Base-by-base conservation (phyloP, 257 asterid species). In the Nicotiana paniculata region DNA sequence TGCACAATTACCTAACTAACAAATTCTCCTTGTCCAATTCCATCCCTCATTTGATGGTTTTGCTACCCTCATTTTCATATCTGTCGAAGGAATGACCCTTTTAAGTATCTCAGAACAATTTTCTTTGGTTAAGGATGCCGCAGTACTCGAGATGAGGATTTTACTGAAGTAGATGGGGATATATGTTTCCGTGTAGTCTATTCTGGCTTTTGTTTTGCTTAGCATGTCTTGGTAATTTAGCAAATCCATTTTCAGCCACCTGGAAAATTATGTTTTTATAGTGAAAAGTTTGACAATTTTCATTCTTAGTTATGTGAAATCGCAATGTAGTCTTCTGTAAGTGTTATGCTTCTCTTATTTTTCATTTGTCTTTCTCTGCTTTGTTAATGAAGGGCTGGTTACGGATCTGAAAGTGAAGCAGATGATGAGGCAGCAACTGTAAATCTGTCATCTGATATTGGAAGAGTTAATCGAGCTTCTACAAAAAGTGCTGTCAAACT, bases 361-460 rank as follows among this genome's bases (percentile, higher is more conserved):
- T 26, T 74, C 70, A 59, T 4, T 55, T 79, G 2, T 55, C 16
- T 66, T 10, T 65, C 2, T 58, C 26, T 65, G 59, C 81, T 75
- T 30, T 55, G 80, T 86, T 17, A 54, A 7, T 58, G 77, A 83
- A 96, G 99, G 92, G 93, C 93, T 87, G 98, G 98, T 80, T 96
- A 93, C 85, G 96, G 96, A 82, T 96, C 99, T 26, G 99, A 96
- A 86, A 96, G 99, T 85, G 98, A 96, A 89, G 90, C 63, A 39
- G 99, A 96, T 70, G 99, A 96, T 67, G 98, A 95, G 84, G 98
- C 97, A 46, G 96, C 97, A 51, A 91, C 94, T 70, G 98, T 95
- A 32, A 93, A 89, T 82, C 82, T 95, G 79, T 85, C 97, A 13
- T 72, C 79, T 58, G 97, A 92, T 86, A 82, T 93, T 87, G 97